A percentile compares a stretch with the other conserved stretches of the same genome.
These are phyloP conservation scores for Pueraria montana DNA, from an alignment of 306 rosid species.

Conservation along the genomic window DNA sequence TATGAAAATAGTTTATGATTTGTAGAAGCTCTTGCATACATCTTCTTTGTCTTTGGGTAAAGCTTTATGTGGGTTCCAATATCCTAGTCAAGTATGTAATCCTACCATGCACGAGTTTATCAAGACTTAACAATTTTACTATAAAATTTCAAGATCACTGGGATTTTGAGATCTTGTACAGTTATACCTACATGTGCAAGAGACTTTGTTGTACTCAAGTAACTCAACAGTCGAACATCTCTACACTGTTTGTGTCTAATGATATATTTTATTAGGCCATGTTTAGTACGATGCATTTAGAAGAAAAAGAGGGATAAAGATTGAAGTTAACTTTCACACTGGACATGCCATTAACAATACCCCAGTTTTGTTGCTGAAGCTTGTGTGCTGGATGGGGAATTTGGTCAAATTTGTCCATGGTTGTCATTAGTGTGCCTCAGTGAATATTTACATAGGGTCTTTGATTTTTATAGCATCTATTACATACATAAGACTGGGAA, in stretches of 20 bases:
- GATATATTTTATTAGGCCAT: not conserved
- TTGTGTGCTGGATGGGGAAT: not conserved
- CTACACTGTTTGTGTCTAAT: not conserved
- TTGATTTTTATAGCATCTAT: not conserved
- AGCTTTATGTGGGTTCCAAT: not conserved
- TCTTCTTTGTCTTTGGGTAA: not conserved
- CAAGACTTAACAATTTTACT: not conserved
- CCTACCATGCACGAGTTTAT: not conserved
- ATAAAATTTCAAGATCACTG: not conserved
- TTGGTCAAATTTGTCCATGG: no score
- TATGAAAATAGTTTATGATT: no score
- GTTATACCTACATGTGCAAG: not conserved
- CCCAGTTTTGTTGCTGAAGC: slow-evolving; percentile 14
- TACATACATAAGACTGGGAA: not conserved
- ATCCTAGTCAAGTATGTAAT: not conserved
- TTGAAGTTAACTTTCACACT: not conserved
- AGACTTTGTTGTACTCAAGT: not conserved
- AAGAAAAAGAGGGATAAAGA: not conserved
- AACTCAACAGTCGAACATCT: no score
- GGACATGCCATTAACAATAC: not conserved
- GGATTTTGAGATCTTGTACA: not conserved
- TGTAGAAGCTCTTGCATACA: not conserved
- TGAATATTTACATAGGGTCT: not conserved
- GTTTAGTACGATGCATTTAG: not conserved
- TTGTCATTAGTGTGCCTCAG: not conserved